Conservation (phyloP, 139 green algal genomes). For the Auxenochlorella pyrenoidosa region DNA sequence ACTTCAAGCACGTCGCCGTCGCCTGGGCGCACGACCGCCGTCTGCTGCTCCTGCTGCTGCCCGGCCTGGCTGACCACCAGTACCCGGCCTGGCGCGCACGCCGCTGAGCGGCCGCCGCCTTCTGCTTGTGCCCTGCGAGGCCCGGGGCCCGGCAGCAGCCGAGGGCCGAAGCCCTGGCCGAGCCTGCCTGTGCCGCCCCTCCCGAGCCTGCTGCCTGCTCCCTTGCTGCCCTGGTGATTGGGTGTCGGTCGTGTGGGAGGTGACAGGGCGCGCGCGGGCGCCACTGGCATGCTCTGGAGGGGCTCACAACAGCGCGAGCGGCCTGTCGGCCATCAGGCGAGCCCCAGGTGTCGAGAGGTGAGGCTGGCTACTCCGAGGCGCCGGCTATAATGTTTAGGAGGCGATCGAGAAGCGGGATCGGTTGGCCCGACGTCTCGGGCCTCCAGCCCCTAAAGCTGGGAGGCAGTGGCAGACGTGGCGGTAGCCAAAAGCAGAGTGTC, state of each 20-base stretch:
- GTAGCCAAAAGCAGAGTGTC: no score
- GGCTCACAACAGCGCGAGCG: no score
- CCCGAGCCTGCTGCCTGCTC: background rate
- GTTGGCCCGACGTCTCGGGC: no score
- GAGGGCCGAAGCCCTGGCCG: slow-evolving; percentile 30
- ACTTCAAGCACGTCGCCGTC: background rate
- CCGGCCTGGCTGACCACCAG: background rate
- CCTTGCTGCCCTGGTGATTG: background rate
- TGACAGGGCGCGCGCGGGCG: no score
- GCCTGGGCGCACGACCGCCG: background rate
- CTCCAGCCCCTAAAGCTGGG: no score
- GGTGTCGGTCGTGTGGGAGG: background rate
- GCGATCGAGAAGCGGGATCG: no score
- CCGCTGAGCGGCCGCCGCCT: background rate
- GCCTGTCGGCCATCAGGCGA: no score
- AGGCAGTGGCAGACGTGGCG: no score
- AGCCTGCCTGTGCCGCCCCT: background rate
- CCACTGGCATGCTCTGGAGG: background rate
- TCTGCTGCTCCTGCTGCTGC: slow-evolving; percentile 1
- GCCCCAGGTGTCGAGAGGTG: no score
- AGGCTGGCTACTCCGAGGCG: no score
- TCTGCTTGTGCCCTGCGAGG: background rate
- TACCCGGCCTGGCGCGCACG: background rate
- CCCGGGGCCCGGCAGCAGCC: background rate
- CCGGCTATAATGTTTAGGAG: no score